These are phyloP conservation scores for Metschnikowia borealis DNA, from an alignment of 805 yeast species.

Conservation along the genomic window DNA sequence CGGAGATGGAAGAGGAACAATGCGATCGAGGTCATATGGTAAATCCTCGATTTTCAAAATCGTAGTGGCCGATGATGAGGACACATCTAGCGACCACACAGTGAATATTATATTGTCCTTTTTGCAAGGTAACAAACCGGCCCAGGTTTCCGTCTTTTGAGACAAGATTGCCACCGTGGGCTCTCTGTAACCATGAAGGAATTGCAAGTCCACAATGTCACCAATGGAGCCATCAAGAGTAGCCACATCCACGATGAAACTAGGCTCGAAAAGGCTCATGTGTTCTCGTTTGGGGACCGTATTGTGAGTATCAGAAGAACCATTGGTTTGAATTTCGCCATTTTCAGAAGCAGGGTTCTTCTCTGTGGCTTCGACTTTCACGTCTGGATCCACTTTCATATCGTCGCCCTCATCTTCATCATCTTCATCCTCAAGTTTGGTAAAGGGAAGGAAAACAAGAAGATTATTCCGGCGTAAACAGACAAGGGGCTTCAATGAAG, in stretches of 20 bases:
- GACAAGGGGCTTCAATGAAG: constrained; percentile 49
- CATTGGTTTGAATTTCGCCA: background rate
- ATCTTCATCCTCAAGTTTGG: constrained; percentile 37
- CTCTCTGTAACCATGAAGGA: constrained; percentile 68
- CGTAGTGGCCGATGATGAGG: constrained; percentile 54
- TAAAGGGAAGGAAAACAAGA: constrained; percentile 69
- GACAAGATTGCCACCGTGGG: constrained; percentile 76
- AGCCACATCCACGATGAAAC: constrained; percentile 56
- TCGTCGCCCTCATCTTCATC: constrained; percentile 36
- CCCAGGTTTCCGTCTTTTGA: constrained; percentile 61
- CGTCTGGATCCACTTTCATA: constrained; percentile 10
- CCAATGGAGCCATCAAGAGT: constrained; percentile 54
- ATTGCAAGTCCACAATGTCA: constrained; percentile 67
- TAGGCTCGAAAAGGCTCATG: constrained; percentile 40
- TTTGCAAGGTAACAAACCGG: constrained; percentile 59
- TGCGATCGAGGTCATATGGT: constrained; percentile 68
- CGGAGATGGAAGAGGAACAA: constrained; percentile 63
- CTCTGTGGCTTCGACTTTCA: background rate
- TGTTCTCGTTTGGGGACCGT: background rate
- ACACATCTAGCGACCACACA: constrained; percentile 66
- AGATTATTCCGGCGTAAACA: constrained; percentile 61
- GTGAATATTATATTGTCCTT: constrained; percentile 62
- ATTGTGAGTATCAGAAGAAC: background rate
- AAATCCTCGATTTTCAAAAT: constrained; percentile 61
- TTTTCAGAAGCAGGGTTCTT: background rate